phyloP scores from a whole-genome alignment of 2,329 filamentous ascomycete species.

The Periconia macrospinosa region DNA sequence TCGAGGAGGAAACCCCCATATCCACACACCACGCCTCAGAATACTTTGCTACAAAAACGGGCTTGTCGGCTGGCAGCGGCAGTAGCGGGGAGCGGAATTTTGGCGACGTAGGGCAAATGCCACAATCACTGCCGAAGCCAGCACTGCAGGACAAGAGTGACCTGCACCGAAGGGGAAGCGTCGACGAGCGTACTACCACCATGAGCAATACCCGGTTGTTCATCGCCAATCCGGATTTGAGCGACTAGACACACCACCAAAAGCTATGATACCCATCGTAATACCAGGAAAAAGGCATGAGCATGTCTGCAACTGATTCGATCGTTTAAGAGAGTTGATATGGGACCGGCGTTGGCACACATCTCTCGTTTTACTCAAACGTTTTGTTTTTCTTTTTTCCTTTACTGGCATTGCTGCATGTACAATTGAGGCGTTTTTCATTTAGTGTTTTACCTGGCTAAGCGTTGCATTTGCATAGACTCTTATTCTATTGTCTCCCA shows the following conservation, averaged over 20 bases:
- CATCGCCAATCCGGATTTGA: constrained; percentile 80
- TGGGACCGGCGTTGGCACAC: constrained; percentile 1
- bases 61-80: constrained; percentile 47
- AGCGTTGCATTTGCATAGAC: constrained; percentile 13
- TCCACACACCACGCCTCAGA: constrained; percentile 40
- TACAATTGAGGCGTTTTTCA: not conserved
- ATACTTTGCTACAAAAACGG: constrained; percentile 50
- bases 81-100: constrained; percentile 53
- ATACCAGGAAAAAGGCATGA: not conserved
- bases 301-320: not conserved
- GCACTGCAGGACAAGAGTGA: constrained; percentile 56
- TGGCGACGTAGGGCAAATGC: constrained; percentile 57
- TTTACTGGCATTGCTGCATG: not conserved
- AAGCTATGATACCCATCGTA: constrained; percentile 32
- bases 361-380: not conserved
- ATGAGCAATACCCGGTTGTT: constrained; percentile 71
- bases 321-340: constrained; percentile 1
- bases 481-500: constrained; percentile 1
- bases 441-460: constrained; percentile 1
- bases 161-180: constrained; percentile 74
- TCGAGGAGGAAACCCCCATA: constrained; percentile 51
- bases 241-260: constrained; percentile 39
- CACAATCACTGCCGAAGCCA: constrained; percentile 45
- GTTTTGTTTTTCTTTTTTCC: not conserved
- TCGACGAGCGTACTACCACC: constrained; percentile 79